These are phyloP conservation scores for Bretziella fagacearum DNA, from an alignment of 2,329 filamentous ascomycete species.

Conservation along the genomic window DNA sequence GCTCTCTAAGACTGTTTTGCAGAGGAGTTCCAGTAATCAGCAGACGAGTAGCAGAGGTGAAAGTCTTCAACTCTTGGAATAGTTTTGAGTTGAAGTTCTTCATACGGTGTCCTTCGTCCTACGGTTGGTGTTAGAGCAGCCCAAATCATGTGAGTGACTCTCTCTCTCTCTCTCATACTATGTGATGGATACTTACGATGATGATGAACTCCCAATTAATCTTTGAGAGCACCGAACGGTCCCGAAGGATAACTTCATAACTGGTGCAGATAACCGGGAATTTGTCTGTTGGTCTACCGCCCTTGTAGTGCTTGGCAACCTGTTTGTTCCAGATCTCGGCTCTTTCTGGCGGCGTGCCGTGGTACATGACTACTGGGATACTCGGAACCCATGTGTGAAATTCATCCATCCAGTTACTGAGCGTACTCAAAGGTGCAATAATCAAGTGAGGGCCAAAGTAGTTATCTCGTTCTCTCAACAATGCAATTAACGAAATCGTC, in stretches of 20 bases:
- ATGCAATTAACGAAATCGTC: constrained; percentile 71
- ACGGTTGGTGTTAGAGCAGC: not conserved
- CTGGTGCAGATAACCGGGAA: constrained; percentile 91
- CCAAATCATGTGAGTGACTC: constrained; percentile 10
- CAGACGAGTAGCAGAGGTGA: constrained; percentile 76
- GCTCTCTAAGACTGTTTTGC: constrained; percentile 85
- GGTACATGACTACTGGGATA: constrained; percentile 80
- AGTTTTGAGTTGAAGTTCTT: constrained; percentile 93
- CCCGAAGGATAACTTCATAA: constrained; percentile 90
- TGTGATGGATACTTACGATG: constrained; percentile 39
- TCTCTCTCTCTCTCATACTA: no score
- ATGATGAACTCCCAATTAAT: constrained; percentile 97
- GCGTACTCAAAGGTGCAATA: constrained; percentile 73
- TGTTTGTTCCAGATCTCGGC: constrained; percentile 54
- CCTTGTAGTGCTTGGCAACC: constrained; percentile 52
- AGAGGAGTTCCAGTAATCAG: constrained; percentile 89
- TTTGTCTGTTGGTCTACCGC: constrained; percentile 27
- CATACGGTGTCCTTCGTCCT: constrained; percentile 91
- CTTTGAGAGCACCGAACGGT: constrained; percentile 61
- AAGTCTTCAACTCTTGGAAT: constrained; percentile 74
- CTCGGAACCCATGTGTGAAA: constrained; percentile 79
- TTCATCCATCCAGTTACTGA: constrained; percentile 92
- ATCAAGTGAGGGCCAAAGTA: constrained; percentile 80
- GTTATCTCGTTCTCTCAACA: constrained; percentile 70
- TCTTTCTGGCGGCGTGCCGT: constrained; percentile 67